Conservation (phyloP, 2,329 filamentous ascomycete species). For the Cladorrhinum sp. region DNA sequence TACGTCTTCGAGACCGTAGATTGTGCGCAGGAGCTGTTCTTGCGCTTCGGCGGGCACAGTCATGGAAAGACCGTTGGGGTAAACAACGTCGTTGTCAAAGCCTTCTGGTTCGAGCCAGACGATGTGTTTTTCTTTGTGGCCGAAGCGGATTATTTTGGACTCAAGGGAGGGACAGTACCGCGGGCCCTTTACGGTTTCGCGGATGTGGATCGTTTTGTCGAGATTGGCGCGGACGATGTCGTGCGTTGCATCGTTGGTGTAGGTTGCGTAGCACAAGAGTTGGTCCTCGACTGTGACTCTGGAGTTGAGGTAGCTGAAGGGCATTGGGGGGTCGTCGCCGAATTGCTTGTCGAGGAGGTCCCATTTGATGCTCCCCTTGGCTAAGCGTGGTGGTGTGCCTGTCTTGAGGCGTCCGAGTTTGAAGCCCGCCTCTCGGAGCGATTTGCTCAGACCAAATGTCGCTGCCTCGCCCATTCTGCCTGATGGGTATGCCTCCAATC, state of each 20-base stretch:
- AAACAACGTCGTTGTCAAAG: conserved; percentile 83
- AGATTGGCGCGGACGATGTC: conserved; percentile 82
- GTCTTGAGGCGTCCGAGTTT: conserved; percentile 89
- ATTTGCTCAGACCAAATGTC: conserved; percentile 89
- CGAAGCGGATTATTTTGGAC: conserved; percentile 87
- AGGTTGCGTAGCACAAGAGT: conserved; percentile 79
- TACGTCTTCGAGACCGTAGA: conserved; percentile 83
- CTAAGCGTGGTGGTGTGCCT: conserved; percentile 86
- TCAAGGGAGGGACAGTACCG: conserved; percentile 95
- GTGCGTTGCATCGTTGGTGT: conserved; percentile 81
- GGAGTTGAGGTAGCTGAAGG: conserved; percentile 88
- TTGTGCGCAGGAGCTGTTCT: conserved; percentile 77
- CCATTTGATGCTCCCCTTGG: conserved; percentile 79
- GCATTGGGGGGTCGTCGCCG: conserved; percentile 81
- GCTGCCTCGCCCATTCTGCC: conserved; percentile 93
- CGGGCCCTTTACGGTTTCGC: conserved; percentile 90
- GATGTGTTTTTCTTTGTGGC: conserved; percentile 75
- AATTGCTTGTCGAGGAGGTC: conserved; percentile 65
- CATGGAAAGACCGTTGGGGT: conserved; percentile 97
- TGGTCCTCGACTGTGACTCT: conserved; percentile 76
- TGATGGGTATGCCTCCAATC: conserved; percentile 76
- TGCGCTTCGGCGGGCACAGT: conserved; percentile 89
- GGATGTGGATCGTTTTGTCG: conserved; percentile 94
- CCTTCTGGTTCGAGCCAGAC: conserved; percentile 98
- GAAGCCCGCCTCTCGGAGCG: conserved; percentile 83